Conservation (phyloP, 2,329 filamentous ascomycete genomes). For the Cladosporium sp. region DNA sequence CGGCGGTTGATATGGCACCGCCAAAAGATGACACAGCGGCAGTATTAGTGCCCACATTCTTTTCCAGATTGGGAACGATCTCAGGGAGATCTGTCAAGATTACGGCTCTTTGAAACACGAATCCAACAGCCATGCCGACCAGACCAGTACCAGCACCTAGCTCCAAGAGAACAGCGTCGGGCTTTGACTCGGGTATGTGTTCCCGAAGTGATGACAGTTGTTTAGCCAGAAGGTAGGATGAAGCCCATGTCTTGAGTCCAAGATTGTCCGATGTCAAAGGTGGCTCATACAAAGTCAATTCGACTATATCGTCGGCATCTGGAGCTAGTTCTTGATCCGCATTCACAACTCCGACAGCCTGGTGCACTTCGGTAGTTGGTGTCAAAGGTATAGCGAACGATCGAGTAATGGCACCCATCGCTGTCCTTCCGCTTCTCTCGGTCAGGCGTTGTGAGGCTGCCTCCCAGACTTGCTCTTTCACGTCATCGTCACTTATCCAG, state of each 20-base stretch:
- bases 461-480: conserved; percentile 69
- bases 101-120: conserved; percentile 62
- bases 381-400: conserved; percentile 50
- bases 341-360: not conserved
- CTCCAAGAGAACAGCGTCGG: conserved; percentile 55
- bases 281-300: conserved; percentile 74
- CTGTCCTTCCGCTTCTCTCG: conserved; percentile 76
- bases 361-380: not conserved
- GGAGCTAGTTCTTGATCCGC: not conserved
- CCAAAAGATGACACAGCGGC: conserved; percentile 51
- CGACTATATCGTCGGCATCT: not conserved
- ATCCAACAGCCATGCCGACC: conserved; percentile 80
- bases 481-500: conserved; percentile 66
- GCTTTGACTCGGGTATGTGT: conserved; percentile 15
- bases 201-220: conserved; percentile 50
- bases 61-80: conserved; percentile 77
- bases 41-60: conserved; percentile 66
- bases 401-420: conserved; percentile 60
- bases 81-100: conserved; percentile 76
- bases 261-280: conserved; percentile 82
- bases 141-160: conserved; percentile 88
- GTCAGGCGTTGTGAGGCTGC: conserved; percentile 74
- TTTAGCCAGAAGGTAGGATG: conserved; percentile 78
- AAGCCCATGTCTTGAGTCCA: conserved; percentile 94
- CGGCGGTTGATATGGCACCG: conserved; percentile 57